A percentile compares a stretch with the other conserved stretches of the same genome.
Conservation (phyloP, 2,329 filamentous ascomycete genomes). For the Ophiostoma ulmi region DNA sequence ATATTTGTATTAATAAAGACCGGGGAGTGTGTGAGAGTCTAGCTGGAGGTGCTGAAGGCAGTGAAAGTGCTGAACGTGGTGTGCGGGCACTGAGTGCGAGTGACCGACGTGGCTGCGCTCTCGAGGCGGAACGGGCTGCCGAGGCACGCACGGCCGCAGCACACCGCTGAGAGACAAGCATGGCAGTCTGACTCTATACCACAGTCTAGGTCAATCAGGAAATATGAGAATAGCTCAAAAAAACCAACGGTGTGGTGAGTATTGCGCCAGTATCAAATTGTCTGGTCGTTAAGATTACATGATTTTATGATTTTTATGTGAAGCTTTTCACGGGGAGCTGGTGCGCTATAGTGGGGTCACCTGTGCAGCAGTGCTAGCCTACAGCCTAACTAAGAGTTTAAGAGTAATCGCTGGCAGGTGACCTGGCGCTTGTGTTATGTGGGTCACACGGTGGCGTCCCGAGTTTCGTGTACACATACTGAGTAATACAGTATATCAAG, state of each 20-base stretch:
- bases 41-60: neutral
- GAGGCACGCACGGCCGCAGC: conserved; percentile 25
- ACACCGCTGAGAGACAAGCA: conserved; percentile 30
- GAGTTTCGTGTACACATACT: neutral
- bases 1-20: neutral
- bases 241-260: neutral
- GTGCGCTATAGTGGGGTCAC: neutral
- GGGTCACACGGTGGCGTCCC: conserved; percentile 7
- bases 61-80: conserved; percentile 17
- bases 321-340: conserved; percentile 8
- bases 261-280: neutral
- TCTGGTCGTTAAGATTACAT: neutral
- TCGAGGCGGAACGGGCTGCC: neutral
- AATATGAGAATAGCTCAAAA: neutral
- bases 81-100: neutral
- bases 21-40: neutral
- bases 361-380: neutral
- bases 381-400: neutral
- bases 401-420: neutral
- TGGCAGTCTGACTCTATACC: conserved; percentile 22
- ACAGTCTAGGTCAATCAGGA: neutral
- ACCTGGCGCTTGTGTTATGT: conserved; percentile 8
- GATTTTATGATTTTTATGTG: neutral
- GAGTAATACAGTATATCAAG: no score
- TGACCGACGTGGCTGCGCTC: neutral